These are phyloP conservation scores for Coemansia sp. DNA, from an alignment of 192 early-diverging fungal species.

Conservation along the genomic window DNA sequence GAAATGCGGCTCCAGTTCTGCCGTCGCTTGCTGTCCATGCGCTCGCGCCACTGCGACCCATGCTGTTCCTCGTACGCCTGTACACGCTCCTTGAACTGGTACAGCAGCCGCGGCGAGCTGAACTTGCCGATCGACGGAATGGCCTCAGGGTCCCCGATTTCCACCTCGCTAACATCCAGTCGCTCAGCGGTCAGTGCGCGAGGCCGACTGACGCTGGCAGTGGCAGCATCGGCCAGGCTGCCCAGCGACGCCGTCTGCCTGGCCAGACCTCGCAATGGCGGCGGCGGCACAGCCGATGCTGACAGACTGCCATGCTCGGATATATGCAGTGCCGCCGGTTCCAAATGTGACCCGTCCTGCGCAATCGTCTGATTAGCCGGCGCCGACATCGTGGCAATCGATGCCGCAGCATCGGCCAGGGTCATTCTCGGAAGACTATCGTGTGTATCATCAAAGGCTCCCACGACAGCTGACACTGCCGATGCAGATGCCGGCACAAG, in stretches of 20 bases:
- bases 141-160: conserved; percentile 25
- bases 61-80: conserved; percentile 22
- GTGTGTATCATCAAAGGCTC: not conserved
- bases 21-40: conserved; percentile 41
- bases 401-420: conserved; percentile 11
- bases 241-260: not conserved
- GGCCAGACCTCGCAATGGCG: not conserved
- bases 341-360: not conserved
- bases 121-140: conserved; percentile 46
- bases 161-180: conserved; percentile 3
- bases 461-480: not conserved
- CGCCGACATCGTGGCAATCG: not conserved
- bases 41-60: conserved; percentile 37
- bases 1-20: conserved; percentile 52
- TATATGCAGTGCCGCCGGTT: not conserved
- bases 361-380: not conserved
- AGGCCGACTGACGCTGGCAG: not conserved
- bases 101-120: conserved; percentile 30
- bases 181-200: not conserved
- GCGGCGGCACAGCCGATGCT: not conserved
- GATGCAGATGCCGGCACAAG: not conserved
- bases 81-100: conserved; percentile 26
- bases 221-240: conserved; percentile 1
- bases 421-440: not conserved
- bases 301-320: conserved; percentile 1